Evolutionary conservation across 2,329 filamentous ascomycete genomes (phyloP).

Genomic region (Teratosphaeria epicoccoides): DNA sequence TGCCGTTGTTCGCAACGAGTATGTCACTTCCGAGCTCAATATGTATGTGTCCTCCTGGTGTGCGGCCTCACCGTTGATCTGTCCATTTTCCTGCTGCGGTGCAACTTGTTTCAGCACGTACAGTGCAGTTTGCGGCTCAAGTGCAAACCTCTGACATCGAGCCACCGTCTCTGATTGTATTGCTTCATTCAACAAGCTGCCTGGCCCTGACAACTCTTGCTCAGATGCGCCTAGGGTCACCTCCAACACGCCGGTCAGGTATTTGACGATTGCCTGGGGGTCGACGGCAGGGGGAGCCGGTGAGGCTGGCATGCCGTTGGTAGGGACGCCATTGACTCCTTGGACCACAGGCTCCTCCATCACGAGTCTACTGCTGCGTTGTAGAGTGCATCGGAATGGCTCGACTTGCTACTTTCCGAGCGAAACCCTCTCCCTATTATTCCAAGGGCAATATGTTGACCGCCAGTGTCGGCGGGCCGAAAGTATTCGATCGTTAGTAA

Average conservation of each 20-base stretch:
- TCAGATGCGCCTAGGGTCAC: constrained; percentile 44
- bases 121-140: constrained; percentile 74
- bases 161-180: constrained; percentile 70
- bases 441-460: neutral
- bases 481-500: neutral
- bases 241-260: constrained; percentile 38
- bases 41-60: constrained; percentile 56
- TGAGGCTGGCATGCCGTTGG: constrained; percentile 20
- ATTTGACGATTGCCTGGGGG: constrained; percentile 38
- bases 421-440: neutral
- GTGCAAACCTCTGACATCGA: constrained; percentile 79
- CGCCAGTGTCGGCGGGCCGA: neutral
- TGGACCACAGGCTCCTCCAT: constrained; percentile 31
- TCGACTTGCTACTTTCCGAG: neutral
- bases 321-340: constrained; percentile 23
- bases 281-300: constrained; percentile 28
- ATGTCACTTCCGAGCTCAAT: constrained; percentile 71
- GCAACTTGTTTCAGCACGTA: constrained; percentile 78
- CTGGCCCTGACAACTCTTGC: constrained; percentile 67
- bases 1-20: constrained; percentile 66
- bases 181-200: constrained; percentile 68
- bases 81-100: constrained; percentile 42
- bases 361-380: neutral
- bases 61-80: constrained; percentile 21
- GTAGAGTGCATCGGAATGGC: neutral